phyloP scores from a whole-genome alignment of 768 basidiomycete species.

The Amanita inopinata region DNA sequence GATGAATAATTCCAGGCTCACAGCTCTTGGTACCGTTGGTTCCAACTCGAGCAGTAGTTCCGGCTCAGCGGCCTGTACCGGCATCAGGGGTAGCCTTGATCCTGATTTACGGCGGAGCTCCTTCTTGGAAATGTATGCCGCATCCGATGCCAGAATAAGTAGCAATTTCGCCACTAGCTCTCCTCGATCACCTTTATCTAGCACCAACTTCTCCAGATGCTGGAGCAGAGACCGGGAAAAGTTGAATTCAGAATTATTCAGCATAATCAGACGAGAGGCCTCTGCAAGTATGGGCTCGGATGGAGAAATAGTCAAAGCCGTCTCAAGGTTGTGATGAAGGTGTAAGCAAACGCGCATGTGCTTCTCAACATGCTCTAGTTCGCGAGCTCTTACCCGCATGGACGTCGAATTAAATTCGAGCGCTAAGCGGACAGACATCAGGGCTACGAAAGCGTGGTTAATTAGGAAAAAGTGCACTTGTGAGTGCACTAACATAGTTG shows the following conservation, averaged over 20 bases:
- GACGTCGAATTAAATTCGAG: constrained; percentile 13
- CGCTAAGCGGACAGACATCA: constrained; percentile 14
- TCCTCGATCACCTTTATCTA: constrained; percentile 17
- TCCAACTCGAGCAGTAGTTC: too few species aligned
- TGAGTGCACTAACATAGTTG: too few species aligned
- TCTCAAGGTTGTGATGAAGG: constrained; percentile 13
- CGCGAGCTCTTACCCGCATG: constrained; percentile 2
- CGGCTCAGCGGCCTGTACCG: too few species aligned
- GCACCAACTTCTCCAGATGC: constrained; percentile 7
- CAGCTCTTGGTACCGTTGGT: too few species aligned
- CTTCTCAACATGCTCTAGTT: constrained; percentile 16
- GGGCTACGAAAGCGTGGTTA: too few species aligned
- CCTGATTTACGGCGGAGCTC: constrained; percentile 4
- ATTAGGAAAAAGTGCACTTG: too few species aligned
- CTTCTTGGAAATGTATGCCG: constrained; percentile 10
- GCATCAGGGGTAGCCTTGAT: too few species aligned
- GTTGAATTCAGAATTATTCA: constrained; percentile 4
- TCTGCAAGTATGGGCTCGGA: constrained; percentile 22
- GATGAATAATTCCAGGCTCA: too few species aligned
- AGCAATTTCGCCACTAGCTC: constrained; percentile 15
- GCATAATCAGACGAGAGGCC: constrained; percentile 16
- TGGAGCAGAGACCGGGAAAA: constrained; percentile 2
- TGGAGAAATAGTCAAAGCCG: constrained; percentile 15
- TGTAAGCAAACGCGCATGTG: constrained; percentile 19
- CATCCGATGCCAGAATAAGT: constrained; percentile 17